Conservation (phyloP, 345 rosid species). For the Psidium guajava region DNA sequence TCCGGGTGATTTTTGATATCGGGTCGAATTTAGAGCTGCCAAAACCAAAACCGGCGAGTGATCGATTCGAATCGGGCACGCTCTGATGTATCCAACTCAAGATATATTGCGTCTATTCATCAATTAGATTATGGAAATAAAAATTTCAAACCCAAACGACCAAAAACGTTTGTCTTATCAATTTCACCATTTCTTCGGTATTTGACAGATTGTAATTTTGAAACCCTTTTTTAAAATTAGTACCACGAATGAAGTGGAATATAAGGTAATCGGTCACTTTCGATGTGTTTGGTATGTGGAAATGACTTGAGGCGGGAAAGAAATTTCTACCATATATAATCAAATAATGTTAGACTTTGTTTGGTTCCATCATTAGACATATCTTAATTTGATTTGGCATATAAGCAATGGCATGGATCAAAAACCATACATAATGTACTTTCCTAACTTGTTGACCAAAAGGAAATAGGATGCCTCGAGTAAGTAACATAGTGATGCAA, state of each 20-base stretch:
- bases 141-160: fast-evolving
- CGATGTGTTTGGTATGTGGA: fast-evolving
- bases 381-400: neutral
- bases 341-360: neutral
- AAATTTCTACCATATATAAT: fast-evolving
- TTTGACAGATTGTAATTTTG: neutral
- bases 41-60: neutral
- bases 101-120: neutral
- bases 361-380: neutral
- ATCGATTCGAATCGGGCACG: neutral
- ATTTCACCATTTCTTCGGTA: no score
- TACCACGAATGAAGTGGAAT: neutral
- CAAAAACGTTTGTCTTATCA: neutral
- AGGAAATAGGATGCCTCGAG: neutral
- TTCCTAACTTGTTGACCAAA: neutral
- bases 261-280: neutral
- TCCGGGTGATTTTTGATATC: neutral
- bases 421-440: neutral
- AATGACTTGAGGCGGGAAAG: neutral
- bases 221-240: fast-evolving
- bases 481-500: no score
- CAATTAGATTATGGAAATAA: neutral
- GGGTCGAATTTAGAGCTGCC: neutral
- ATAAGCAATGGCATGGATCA: neutral
- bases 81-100: neutral